Percentiles rank a stretch among this genome's conserved stretches.
phyloP scores from a whole-genome alignment of 2,329 filamentous ascomycete species.

The Zarea fungicola region DNA sequence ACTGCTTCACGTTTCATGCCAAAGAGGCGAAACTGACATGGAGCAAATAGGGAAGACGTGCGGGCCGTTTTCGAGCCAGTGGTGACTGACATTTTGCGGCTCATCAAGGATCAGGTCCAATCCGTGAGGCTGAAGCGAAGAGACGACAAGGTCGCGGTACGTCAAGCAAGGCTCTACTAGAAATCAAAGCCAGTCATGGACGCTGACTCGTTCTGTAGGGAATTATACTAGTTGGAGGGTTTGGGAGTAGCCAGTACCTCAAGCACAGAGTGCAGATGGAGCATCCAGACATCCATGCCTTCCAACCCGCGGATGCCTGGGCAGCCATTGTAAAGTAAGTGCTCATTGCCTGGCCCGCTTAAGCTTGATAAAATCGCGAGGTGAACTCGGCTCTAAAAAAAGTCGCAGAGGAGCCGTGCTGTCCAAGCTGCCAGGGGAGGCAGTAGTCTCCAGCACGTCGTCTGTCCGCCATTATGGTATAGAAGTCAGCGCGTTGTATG shows the following conservation, averaged over 20 bases:
- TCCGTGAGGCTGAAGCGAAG: slow-evolving; percentile 3
- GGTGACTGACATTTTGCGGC: slow-evolving; percentile 18
- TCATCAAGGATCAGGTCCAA: slow-evolving; percentile 19
- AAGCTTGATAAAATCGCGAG: too few species aligned
- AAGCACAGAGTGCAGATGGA: slow-evolving; percentile 22
- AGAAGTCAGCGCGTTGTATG: rapidly evolving
- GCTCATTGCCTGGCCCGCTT: slow-evolving; percentile 12
- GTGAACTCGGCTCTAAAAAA: too few species aligned
- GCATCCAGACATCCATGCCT: slow-evolving; percentile 23
- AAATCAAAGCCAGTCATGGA: too few species aligned
- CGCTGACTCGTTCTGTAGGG: too few species aligned
- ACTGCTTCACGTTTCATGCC: too few species aligned
- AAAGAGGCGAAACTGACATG: too few species aligned
- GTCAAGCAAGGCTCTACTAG: too few species aligned
- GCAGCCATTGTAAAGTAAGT: slow-evolving; percentile 21
- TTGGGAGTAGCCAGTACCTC: slow-evolving; percentile 32
- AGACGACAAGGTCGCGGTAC: background rate
- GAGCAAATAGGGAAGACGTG: slow-evolving; percentile 1
- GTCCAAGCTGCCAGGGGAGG: too few species aligned
- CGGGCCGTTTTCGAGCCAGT: slow-evolving; percentile 17
- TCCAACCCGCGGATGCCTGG: slow-evolving; percentile 26
- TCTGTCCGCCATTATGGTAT: too few species aligned
- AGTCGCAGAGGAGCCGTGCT: too few species aligned
- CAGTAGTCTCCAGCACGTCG: too few species aligned
- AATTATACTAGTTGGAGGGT: slow-evolving; percentile 33